These are phyloP conservation scores for Penicillium odoratum DNA, from an alignment of 495 filamentous ascomycete species.

Conservation along the genomic window DNA sequence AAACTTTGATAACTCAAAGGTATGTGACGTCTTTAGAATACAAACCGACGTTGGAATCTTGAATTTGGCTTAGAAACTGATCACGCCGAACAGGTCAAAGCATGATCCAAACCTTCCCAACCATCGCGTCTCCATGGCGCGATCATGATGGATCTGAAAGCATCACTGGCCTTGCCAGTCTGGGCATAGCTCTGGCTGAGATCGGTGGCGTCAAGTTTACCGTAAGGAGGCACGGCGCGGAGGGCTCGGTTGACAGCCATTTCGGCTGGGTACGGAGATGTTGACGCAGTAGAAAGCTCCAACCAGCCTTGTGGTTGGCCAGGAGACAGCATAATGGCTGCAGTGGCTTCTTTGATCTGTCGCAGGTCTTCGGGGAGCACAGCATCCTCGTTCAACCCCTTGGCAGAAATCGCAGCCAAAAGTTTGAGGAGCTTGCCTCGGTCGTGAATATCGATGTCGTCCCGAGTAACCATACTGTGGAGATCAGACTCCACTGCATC, in stretches of 20 bases:
- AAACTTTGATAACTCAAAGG: neutral
- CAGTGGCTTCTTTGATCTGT: constrained; percentile 57
- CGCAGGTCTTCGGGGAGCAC: constrained; percentile 37
- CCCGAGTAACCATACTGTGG: constrained; percentile 63
- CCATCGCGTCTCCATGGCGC: constrained; percentile 73
- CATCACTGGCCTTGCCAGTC: constrained; percentile 67
- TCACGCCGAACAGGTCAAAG: constrained; percentile 9
- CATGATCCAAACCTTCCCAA: constrained; percentile 55
- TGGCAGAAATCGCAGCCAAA: constrained; percentile 53
- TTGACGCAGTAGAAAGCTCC: constrained; percentile 60
- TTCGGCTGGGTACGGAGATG: constrained; percentile 60
- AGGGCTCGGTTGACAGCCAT: constrained; percentile 82
- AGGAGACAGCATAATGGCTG: constrained; percentile 75
- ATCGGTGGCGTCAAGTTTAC: constrained; percentile 64
- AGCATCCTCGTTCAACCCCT: constrained; percentile 37
- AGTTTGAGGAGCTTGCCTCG: constrained; percentile 56
- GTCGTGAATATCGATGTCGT: constrained; percentile 50
- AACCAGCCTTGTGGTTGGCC: constrained; percentile 75
- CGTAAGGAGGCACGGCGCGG: constrained; percentile 67
- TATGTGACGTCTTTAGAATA: constrained; percentile 4
- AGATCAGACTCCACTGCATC: constrained; percentile 83
- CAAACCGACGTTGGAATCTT: neutral
- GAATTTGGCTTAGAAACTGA: neutral
- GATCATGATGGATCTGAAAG: constrained; percentile 73
- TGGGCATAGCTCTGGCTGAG: constrained; percentile 76